Evolutionary conservation across 2,329 filamentous ascomycete species (phyloP).

Genomic region (Chaetomium globosum): DNA sequence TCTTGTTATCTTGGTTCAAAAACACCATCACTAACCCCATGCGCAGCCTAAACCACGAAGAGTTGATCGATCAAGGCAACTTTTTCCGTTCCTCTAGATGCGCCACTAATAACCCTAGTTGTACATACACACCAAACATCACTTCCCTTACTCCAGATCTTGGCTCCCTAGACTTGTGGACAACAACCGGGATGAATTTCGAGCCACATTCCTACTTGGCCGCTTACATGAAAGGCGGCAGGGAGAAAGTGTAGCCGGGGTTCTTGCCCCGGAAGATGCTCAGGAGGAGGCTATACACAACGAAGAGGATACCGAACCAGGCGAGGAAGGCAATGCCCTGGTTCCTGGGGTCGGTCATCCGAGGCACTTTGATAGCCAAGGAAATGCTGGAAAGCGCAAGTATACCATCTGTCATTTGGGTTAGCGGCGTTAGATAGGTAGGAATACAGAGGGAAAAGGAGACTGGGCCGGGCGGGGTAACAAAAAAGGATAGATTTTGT

Average conservation of each 20-base stretch:
- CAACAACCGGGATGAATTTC: neutral
- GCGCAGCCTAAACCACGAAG: neutral
- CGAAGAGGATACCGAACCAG: slow-evolving; percentile 75
- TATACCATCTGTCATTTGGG: slow-evolving; percentile 55
- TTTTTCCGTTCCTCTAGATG: slow-evolving; percentile 29
- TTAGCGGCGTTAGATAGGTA: slow-evolving; percentile 32
- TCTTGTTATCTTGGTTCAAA: neutral
- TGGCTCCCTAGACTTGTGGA: neutral
- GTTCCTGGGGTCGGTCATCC: slow-evolving; percentile 72
- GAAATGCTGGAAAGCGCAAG: slow-evolving; percentile 88
- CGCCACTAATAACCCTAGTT: slow-evolving; percentile 26
- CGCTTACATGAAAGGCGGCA: slow-evolving; percentile 80
- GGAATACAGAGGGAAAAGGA: slow-evolving; percentile 2
- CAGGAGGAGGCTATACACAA: slow-evolving; percentile 90
- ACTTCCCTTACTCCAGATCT: slow-evolving; percentile 6
- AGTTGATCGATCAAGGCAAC: slow-evolving; percentile 10
- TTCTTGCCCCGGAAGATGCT: slow-evolving; percentile 96
- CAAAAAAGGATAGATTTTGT: neutral
- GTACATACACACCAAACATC: slow-evolving; percentile 24
- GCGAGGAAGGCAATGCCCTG: slow-evolving; percentile 82
- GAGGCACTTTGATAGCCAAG: slow-evolving; percentile 90
- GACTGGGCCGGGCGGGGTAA: neutral
- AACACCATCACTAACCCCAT: neutral
- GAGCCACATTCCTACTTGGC: neutral
- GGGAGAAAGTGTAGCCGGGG: slow-evolving; percentile 86